A percentile compares a stretch with the other conserved stretches of the same genome.
Conservation (phyloP, 2,329 filamentous ascomycete genomes). For the Onygenales sp. region DNA sequence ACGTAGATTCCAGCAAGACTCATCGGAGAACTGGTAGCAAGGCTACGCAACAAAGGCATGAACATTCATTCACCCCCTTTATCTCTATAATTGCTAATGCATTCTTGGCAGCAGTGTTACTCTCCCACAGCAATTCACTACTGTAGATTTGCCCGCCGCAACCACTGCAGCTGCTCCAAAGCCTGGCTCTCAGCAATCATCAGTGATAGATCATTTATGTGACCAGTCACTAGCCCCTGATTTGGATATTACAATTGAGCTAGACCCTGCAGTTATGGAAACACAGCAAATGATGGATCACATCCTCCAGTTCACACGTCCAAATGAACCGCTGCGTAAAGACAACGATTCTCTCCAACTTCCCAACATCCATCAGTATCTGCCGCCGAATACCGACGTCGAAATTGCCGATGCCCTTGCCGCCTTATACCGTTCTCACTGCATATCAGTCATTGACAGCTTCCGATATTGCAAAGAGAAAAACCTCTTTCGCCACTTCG, state of each 20-base stretch:
- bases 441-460: constrained; percentile 88
- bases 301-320: constrained; percentile 29
- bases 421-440: constrained; percentile 87
- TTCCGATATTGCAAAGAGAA: constrained; percentile 96
- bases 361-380: constrained; percentile 75
- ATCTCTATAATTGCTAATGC: background rate
- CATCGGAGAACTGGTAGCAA: constrained; percentile 12
- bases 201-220: background rate
- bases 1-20: background rate
- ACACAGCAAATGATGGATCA: constrained; percentile 30
- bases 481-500: constrained; percentile 90
- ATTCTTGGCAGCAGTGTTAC: background rate
- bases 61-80: background rate
- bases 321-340: constrained; percentile 24
- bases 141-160: background rate
- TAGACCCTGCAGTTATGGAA: constrained; percentile 10
- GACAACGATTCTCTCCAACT: constrained; percentile 66
- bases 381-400: constrained; percentile 71
- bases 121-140: background rate
- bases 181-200: background rate
- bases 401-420: constrained; percentile 79
- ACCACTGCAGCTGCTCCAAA: background rate
- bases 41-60: constrained; percentile 12
- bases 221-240: background rate
- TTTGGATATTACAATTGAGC: background rate